Percentiles rank a stretch among this genome's conserved stretches.
Evolutionary conservation across 768 basidiomycete species (phyloP).

Genomic region (Suillus clintonianus): DNA sequence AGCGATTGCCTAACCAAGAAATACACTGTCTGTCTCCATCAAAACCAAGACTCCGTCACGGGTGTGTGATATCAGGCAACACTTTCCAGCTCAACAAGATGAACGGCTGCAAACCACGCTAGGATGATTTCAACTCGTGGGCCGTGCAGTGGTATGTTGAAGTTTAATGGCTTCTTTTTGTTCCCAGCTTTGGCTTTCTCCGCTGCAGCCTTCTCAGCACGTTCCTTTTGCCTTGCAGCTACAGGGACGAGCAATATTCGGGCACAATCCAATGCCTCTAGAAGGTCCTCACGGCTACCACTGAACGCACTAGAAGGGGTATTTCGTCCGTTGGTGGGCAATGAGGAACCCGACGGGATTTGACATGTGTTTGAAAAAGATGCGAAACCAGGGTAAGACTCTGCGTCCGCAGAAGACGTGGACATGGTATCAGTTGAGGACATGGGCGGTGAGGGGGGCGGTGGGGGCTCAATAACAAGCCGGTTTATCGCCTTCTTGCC

Average conservation of each 20-base stretch:
- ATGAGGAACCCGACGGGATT: conserved; percentile 8
- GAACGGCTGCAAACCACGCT: conserved; percentile 83
- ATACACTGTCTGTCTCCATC: conserved; percentile 6
- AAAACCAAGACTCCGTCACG: background rate
- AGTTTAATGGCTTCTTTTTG: conserved; percentile 63
- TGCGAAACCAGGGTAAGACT: conserved; percentile 16
- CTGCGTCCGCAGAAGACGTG: conserved; percentile 25
- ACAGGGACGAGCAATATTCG: conserved; percentile 78
- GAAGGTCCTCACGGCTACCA: conserved; percentile 40
- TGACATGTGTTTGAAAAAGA: conserved; percentile 25
- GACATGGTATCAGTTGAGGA: conserved; percentile 26
- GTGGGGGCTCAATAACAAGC: conserved; percentile 47
- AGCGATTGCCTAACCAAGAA: conserved; percentile 6
- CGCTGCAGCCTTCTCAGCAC: conserved; percentile 50
- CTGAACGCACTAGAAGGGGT: conserved; percentile 15
- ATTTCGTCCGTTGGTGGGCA: conserved; percentile 26
- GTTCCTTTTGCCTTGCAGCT: conserved; percentile 59
- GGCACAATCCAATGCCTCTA: conserved; percentile 61
- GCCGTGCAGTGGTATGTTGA: conserved; percentile 83
- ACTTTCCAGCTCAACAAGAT: conserved; percentile 70
- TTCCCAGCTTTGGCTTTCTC: conserved; percentile 47
- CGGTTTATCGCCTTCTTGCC: conserved; percentile 38
- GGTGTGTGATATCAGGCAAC: conserved; percentile 19
- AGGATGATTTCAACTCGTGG: conserved; percentile 84
- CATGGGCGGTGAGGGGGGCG: conserved; percentile 25